Evolutionary conservation across 1,284 basidiomycete species (phyloP).

Genomic region (Rhodotorula sp.): DNA sequence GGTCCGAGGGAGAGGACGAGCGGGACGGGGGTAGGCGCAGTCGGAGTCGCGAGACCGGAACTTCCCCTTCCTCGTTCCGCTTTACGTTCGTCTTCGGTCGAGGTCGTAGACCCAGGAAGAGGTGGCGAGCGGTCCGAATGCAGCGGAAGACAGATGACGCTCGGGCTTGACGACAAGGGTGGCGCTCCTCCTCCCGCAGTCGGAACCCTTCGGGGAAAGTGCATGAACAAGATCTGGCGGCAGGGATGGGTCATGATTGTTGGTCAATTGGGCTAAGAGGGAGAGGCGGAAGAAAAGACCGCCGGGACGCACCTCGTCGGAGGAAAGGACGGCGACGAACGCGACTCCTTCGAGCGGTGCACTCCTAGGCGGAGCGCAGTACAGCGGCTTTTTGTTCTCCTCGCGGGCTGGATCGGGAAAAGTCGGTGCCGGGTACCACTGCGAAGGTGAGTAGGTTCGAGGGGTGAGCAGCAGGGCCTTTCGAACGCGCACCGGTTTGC

Average conservation of each 20-base stretch:
- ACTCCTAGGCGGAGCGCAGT: constrained; percentile 28
- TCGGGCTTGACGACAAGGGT: constrained; percentile 10
- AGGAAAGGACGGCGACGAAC: constrained; percentile 32
- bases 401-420: constrained; percentile 10
- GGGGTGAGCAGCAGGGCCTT: background rate
- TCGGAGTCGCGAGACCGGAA: constrained; percentile 2
- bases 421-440: constrained; percentile 29
- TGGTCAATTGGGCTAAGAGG: no score
- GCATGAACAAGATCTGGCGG: constrained; percentile 32
- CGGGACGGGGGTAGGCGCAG: constrained; percentile 3
- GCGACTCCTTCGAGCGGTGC: constrained; percentile 28
- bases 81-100: background rate
- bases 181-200: background rate
- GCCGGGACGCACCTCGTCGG: constrained; percentile 22
- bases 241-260: no score
- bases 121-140: constrained; percentile 4
- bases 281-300: background rate
- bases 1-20: background rate
- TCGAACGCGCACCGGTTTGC: background rate
- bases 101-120: background rate
- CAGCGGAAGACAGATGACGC: constrained; percentile 24
- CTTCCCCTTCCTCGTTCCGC: background rate
- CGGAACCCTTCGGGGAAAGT: constrained; percentile 12
- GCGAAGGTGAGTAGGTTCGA: background rate
- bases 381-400: constrained; percentile 20